A percentile compares a stretch with the other conserved stretches of the same genome.
Evolutionary conservation across 805 yeast species (phyloP).

Genomic region (Yarrowia alimentaria): DNA sequence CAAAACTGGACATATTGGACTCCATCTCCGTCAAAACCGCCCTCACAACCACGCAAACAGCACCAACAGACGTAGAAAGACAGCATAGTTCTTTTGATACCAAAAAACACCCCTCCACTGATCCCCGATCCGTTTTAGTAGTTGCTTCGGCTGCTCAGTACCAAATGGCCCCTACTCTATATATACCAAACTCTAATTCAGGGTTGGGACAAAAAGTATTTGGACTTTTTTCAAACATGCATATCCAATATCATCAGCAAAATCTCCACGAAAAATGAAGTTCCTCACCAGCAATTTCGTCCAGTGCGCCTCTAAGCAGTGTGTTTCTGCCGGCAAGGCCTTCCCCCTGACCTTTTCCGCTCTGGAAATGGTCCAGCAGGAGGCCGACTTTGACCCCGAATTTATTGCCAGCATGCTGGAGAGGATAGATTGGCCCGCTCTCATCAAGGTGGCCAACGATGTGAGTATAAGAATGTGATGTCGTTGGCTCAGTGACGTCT

Average conservation of each 20-base stretch:
- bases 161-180: no score
- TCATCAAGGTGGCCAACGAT: constrained; percentile 73
- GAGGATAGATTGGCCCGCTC: constrained; percentile 85
- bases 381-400: constrained; percentile 75
- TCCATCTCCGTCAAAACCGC: no score
- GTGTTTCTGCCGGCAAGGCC: constrained; percentile 69
- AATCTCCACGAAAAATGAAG: constrained; percentile 55
- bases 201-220: constrained; percentile 26
- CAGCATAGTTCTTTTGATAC: no score
- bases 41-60: no score
- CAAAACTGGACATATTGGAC: no score
- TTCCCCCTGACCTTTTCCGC: constrained; percentile 75
- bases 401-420: constrained; percentile 74
- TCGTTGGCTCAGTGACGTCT: neutral
- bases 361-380: constrained; percentile 73
- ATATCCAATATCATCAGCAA: constrained; percentile 1
- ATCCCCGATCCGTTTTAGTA: no score
- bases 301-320: constrained; percentile 82
- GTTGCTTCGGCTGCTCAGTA: no score
- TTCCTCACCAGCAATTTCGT: constrained; percentile 94
- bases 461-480: constrained; percentile 41
- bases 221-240: constrained; percentile 14
- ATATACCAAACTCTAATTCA: constrained; percentile 1
- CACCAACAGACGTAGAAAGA: no score
- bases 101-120: no score